phyloP scores from a whole-genome alignment of 2,329 filamentous ascomycete species.

The Triangularia verruculosa region DNA sequence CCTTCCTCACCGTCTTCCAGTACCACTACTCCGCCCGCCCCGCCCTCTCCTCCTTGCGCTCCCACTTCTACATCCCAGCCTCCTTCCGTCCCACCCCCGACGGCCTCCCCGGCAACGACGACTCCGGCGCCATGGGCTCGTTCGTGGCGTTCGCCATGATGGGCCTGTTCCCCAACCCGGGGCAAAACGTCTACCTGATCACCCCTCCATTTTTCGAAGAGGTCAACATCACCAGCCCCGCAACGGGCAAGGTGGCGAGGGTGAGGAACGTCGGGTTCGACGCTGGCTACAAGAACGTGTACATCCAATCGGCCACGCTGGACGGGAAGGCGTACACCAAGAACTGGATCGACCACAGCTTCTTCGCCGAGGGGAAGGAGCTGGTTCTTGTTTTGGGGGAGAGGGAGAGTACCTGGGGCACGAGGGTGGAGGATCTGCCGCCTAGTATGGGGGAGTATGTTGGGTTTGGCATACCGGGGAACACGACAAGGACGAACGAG shows the following conservation, averaged over 20 bases:
- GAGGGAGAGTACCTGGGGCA: constrained; percentile 65
- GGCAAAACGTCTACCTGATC: constrained; percentile 70
- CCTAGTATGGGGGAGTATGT: constrained; percentile 50
- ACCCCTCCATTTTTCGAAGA: constrained; percentile 64
- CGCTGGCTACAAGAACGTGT: constrained; percentile 53
- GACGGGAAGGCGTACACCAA: constrained; percentile 58
- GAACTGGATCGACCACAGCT: constrained; percentile 67
- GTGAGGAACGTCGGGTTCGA: constrained; percentile 63
- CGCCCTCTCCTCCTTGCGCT: constrained; percentile 49
- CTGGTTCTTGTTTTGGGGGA: constrained; percentile 60
- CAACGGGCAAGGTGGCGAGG: constrained; percentile 59
- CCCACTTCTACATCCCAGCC: constrained; percentile 63
- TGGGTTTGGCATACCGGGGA: constrained; percentile 29
- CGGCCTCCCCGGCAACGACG: constrained; percentile 69
- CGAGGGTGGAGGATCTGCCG: constrained; percentile 55
- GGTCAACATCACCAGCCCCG: constrained; percentile 54
- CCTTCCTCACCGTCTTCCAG: constrained; percentile 64
- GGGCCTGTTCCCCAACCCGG: constrained; percentile 66
- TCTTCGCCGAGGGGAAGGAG: constrained; percentile 63
- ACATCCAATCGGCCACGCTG: constrained; percentile 63
- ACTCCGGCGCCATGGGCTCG: constrained; percentile 67
- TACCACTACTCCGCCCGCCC: constrained; percentile 69
- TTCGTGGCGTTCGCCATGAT: constrained; percentile 67
- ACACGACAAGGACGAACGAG: not conserved
- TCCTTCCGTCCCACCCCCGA: constrained; percentile 57